phyloP scores from a whole-genome alignment of 352 stramenopile genomes.

The Thraustochytrium striatum region DNA sequence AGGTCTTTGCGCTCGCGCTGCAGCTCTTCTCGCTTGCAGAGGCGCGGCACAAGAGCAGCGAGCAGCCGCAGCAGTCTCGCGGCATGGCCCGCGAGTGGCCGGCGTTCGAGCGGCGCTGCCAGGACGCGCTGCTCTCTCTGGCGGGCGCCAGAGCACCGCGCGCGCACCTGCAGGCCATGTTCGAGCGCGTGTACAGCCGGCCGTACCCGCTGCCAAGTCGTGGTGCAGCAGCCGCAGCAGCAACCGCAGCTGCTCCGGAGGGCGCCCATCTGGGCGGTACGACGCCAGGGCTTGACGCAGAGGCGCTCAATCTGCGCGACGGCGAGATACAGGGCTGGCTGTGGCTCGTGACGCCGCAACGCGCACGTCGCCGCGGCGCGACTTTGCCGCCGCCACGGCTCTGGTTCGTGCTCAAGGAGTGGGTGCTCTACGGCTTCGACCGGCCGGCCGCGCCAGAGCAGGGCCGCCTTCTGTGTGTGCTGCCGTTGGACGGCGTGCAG shows the following conservation, averaged over 20 bases:
- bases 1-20: constrained; percentile 21
- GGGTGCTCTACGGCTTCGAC: constrained; percentile 22
- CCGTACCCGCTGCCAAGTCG: neutral
- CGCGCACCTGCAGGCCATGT: constrained; percentile 1
- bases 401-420: constrained; percentile 28
- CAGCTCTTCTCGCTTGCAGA: constrained; percentile 6
- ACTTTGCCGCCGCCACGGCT: neutral
- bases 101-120: neutral
- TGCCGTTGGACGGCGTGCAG: constrained; percentile 6
- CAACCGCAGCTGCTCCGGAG: neutral
- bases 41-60: neutral
- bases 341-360: neutral
- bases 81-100: neutral
- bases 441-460: neutral
- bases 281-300: neutral
- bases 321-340: neutral
- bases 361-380: neutral
- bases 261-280: neutral
- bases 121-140: constrained; percentile 26
- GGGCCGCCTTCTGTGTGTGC: neutral
- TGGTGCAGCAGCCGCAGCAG: neutral
- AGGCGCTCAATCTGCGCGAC: neutral
- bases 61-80: neutral
- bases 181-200: neutral
- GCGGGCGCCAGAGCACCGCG: neutral